Percentiles rank a stretch among this genome's conserved stretches.
These are phyloP conservation scores for Acorus gramineus DNA, from an alignment of 106 monocot genomes.

Conservation along the genomic window DNA sequence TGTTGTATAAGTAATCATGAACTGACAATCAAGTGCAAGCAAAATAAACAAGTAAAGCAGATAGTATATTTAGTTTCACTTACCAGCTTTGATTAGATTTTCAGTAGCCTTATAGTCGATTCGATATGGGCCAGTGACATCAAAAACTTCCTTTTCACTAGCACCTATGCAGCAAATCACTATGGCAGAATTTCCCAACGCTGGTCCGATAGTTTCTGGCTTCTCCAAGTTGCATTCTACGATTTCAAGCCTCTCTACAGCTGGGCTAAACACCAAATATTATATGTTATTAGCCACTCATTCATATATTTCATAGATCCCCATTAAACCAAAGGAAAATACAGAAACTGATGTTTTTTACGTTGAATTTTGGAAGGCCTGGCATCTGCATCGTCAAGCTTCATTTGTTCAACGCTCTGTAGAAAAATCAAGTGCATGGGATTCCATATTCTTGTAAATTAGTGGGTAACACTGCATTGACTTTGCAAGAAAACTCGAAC, in stretches of 20 bases:
- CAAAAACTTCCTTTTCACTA: conserved; percentile 81
- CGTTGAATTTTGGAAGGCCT: conserved; percentile 37
- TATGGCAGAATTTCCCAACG: conserved; percentile 60
- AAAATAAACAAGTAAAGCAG: too few species aligned
- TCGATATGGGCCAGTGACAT: conserved; percentile 87
- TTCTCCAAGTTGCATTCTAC: conserved; percentile 87
- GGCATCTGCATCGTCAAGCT: conserved; percentile 21
- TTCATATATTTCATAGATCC: not conserved
- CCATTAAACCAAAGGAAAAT: not conserved
- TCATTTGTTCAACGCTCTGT: conserved; percentile 73
- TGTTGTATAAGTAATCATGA: too few species aligned
- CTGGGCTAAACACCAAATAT: conserved; percentile 72
- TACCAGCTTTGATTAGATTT: conserved; percentile 79
- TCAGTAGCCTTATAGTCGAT: conserved; percentile 82
- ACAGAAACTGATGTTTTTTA: conserved; percentile 13
- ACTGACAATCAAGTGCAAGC: too few species aligned
- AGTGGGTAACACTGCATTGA: not conserved
- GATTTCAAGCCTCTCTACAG: conserved; percentile 67
- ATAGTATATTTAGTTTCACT: not conserved
- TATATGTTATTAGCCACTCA: conserved; percentile 23
- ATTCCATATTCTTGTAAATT: not conserved
- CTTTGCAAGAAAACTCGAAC: conserved; percentile 18
- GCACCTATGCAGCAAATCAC: conserved; percentile 96
- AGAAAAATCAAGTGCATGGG: not conserved
- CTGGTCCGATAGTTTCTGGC: conserved; percentile 33